These are phyloP conservation scores for Entamoeba invadens DNA, from an alignment of 208 protist genomes.

Conservation along the genomic window DNA sequence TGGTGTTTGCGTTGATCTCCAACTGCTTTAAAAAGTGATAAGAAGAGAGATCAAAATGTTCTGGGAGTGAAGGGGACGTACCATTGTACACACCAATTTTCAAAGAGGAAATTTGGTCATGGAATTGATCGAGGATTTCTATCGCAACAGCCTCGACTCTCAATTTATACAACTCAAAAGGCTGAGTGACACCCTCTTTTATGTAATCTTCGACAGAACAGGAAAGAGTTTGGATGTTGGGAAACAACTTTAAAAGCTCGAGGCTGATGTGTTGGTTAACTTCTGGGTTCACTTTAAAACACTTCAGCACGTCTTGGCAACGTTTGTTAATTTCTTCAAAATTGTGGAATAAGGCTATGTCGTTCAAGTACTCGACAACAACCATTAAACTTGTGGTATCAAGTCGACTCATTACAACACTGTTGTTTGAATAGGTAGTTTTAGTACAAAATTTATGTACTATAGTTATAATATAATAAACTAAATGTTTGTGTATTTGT, in stretches of 20 bases:
- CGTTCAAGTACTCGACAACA: neutral
- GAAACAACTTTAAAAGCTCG: neutral
- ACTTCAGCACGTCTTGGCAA: neutral
- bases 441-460: no score
- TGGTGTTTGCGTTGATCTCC: neutral
- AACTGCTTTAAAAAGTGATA: neutral
- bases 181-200: neutral
- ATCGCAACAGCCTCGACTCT: neutral
- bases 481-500: no score
- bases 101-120: neutral
- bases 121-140: neutral
- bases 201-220: neutral
- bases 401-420: neutral
- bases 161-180: neutral
- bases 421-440: no score
- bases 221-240: neutral
- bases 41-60: neutral
- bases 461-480: no score
- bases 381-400: neutral
- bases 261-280: neutral
- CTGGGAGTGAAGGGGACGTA: neutral
- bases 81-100: neutral
- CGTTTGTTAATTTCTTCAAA: neutral
- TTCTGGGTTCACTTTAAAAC: neutral
- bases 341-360: neutral